Base-by-base conservation (phyloP, 306 rosid species). In the Sicyos edulis region DNA sequence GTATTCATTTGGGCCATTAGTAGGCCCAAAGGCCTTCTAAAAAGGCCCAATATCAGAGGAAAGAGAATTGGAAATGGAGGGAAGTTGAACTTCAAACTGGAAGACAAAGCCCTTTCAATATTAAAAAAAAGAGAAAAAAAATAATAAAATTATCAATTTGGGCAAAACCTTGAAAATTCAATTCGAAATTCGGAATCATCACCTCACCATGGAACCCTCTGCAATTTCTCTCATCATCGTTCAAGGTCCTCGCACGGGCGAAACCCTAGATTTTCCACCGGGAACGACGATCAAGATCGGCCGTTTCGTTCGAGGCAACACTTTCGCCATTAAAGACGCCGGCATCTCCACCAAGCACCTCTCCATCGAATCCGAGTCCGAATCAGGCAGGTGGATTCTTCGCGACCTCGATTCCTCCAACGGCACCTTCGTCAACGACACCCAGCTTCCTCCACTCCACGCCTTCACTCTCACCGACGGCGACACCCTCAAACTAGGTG, bases 271-370 rank as follows among this genome's bases (percentile, higher is more conserved):
- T 1, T 90, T 72, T 80, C 74, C 1, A 49, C 83, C 86, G 69
- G 83, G 88, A 52, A 26, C 82, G 65, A 62, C 71, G 5, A 19
- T 92, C 76, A 80, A 78, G 15, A 79, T 90, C 74, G 98, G 98
- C 4, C 92, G 98, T 0, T 19, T 85, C 15, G 80, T 80, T 66
- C 87, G 89, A 8, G 88, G 92, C 65, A 92, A 92, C 85, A 83
- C 54, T 24, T 50, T 92, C 37, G 54, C 80, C 20, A 87, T 92
- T 75, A 92, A 92, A 76, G 96, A 92, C 78, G 8, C 77, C 0
- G 90, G 90, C 62, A 86, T 92, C 22, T 89, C 97, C 74, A 75
- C 98, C 76, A 85, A 85, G 20, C 98, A 90, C 78, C 81, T 92
- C 71, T 50, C 86, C 57, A 83, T 92, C 61, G 50, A 37, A 32